These are phyloP conservation scores for Metarhizium guizhouense DNA, from an alignment of 2,329 filamentous ascomycete species.

Conservation along the genomic window DNA sequence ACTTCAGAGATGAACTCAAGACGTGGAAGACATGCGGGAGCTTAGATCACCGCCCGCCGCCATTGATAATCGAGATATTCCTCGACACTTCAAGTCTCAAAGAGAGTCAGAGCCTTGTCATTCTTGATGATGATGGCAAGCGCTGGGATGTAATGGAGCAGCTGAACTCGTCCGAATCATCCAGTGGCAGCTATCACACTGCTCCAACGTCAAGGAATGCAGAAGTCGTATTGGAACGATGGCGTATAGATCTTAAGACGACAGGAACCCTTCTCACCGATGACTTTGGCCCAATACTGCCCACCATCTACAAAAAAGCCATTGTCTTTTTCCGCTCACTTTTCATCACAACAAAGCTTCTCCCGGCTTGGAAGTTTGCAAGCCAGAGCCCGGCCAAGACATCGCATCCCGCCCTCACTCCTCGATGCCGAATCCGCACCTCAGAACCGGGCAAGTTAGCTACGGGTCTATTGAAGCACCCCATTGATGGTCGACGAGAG, in stretches of 20 bases:
- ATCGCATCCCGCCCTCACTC: slow-evolving; percentile 56
- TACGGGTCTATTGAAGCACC: slow-evolving; percentile 53
- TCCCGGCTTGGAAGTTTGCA: slow-evolving; percentile 79
- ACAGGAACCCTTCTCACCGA: slow-evolving; percentile 38
- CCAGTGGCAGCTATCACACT: slow-evolving; percentile 36
- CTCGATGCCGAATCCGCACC: slow-evolving; percentile 71
- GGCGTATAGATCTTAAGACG: slow-evolving; percentile 71
- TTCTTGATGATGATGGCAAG: slow-evolving; percentile 82
- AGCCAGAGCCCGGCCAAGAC: slow-evolving; percentile 65
- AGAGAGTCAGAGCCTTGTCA: slow-evolving; percentile 76
- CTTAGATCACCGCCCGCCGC: slow-evolving; percentile 66
- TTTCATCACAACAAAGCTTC: slow-evolving; percentile 69
- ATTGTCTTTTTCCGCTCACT: slow-evolving; percentile 91
- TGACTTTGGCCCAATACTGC: slow-evolving; percentile 57
- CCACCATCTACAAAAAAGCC: slow-evolving; percentile 93
- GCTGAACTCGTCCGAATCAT: slow-evolving; percentile 52
- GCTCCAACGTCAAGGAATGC: slow-evolving; percentile 40
- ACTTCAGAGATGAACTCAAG: slow-evolving; percentile 71
- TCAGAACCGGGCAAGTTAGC: slow-evolving; percentile 45
- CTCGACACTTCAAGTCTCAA: slow-evolving; percentile 72
- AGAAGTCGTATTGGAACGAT: slow-evolving; percentile 82
- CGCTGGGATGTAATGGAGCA: slow-evolving; percentile 87
- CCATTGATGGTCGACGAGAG: slow-evolving; percentile 28
- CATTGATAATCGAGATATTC: slow-evolving; percentile 84
- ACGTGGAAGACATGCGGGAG: slow-evolving; percentile 76